phyloP scores from a whole-genome alignment of 2,329 filamentous ascomycete species.

The Calycina herbarum region DNA sequence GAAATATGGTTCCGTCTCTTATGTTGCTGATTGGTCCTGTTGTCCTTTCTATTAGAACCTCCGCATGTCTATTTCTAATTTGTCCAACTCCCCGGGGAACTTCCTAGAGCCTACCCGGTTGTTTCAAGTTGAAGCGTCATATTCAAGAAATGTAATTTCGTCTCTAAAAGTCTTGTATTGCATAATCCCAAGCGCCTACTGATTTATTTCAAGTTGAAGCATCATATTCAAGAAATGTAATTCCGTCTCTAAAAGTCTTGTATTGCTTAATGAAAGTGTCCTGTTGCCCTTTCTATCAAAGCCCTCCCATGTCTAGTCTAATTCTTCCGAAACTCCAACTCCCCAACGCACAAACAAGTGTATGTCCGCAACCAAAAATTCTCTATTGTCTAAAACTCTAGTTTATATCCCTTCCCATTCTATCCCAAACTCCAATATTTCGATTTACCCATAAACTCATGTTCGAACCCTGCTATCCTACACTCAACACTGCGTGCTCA shows the following conservation, averaged over 20 bases:
- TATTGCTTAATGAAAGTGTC: not conserved
- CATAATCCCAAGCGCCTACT: not conserved
- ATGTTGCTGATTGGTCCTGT: too few species aligned
- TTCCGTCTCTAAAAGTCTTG: not conserved
- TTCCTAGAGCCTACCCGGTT: too few species aligned
- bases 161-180: slow-evolving; percentile 1
- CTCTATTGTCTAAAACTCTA: not conserved
- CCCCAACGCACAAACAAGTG: not conserved
- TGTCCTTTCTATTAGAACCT: too few species aligned
- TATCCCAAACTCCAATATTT: not conserved
- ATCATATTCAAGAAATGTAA: too few species aligned
- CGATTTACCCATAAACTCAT: not conserved
- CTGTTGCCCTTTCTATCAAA: not conserved
- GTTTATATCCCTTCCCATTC: not conserved
- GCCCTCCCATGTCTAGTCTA: not conserved
- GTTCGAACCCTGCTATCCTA: not conserved
- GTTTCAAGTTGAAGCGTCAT: too few species aligned
- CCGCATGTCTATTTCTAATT: too few species aligned
- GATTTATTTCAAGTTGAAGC: too few species aligned
- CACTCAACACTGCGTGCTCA: not conserved
- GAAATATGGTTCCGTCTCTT: not conserved
- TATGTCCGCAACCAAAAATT: not conserved
- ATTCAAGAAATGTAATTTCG: too few species aligned
- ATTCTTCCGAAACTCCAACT: too few species aligned
- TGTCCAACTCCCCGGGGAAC: too few species aligned